Percentiles rank a stretch among this genome's conserved stretches.
Conservation (phyloP, 768 basidiomycete genomes). For the Crassisporium funariophilum region DNA sequence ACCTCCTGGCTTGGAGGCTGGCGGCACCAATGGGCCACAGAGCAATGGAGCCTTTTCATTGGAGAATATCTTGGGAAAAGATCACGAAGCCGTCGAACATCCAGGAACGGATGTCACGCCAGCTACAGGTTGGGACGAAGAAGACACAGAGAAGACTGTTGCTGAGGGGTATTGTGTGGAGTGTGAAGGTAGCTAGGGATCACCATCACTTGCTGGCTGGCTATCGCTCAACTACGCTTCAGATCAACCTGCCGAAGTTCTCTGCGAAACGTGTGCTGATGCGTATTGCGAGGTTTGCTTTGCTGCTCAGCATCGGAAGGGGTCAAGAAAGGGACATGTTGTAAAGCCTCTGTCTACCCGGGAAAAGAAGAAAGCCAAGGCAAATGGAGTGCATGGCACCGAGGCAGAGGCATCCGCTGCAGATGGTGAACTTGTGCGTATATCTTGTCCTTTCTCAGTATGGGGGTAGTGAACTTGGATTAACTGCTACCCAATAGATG, state of each 20-base stretch:
- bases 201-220: background rate
- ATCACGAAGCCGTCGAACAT: conserved; percentile 65
- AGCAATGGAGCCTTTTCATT: conserved; percentile 52
- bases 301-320: conserved; percentile 82
- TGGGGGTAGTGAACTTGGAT: background rate
- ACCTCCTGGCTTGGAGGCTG: conserved; percentile 17
- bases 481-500: conserved; percentile 40
- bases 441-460: conserved; percentile 1
- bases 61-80: conserved; percentile 66
- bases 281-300: conserved; percentile 86
- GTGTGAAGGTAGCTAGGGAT: conserved; percentile 70
- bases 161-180: conserved; percentile 77
- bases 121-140: conserved; percentile 69
- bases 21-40: conserved; percentile 8
- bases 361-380: conserved; percentile 31
- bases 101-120: conserved; percentile 34
- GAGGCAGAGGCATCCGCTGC: conserved; percentile 4
- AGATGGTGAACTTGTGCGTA: conserved; percentile 34
- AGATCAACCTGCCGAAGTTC: conserved; percentile 84
- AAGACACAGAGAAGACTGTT: conserved; percentile 46
- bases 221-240: conserved; percentile 11
- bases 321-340: conserved; percentile 66
- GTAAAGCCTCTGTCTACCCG: conserved; percentile 45
- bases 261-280: conserved; percentile 73
- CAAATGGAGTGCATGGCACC: conserved; percentile 18